phyloP scores from a whole-genome alignment of 2,329 filamentous ascomycete species.

The Sclerotinia spermophila region DNA sequence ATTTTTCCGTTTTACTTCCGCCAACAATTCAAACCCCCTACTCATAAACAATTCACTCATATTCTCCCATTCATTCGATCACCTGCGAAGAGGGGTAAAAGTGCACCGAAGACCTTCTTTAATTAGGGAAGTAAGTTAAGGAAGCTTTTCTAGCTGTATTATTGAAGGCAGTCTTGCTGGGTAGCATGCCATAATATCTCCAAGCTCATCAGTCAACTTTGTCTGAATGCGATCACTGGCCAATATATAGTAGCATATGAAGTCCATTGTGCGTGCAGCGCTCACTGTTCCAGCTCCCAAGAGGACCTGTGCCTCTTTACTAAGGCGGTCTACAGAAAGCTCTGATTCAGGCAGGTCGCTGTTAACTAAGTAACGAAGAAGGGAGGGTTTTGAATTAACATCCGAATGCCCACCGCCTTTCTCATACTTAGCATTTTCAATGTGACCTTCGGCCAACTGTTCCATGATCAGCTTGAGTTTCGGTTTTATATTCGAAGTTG shows the following conservation, averaged over 20 bases:
- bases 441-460: conserved; percentile 15
- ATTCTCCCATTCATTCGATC: neutral
- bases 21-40: neutral
- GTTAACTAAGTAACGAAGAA: conserved; percentile 28
- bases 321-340: conserved; percentile 35
- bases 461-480: too few species aligned
- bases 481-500: neutral
- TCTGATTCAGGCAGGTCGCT: conserved; percentile 40
- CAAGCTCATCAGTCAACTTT: conserved; percentile 38
- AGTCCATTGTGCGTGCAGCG: conserved; percentile 34
- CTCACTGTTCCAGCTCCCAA: conserved; percentile 39
- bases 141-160: conserved; percentile 28
- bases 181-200: conserved; percentile 18
- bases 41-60: neutral
- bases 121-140: conserved; percentile 34
- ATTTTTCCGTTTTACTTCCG: neutral
- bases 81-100: neutral
- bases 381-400: neutral
- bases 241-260: conserved; percentile 39
- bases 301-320: conserved; percentile 36
- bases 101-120: conserved; percentile 33
- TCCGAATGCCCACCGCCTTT: neutral
- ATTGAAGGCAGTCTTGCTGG: conserved; percentile 16
- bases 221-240: conserved; percentile 31
- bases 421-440: conserved; percentile 20